Evolutionary conservation across 108 stramenopile genomes (phyloP).

Genomic region (Conticribra weissflogii): DNA sequence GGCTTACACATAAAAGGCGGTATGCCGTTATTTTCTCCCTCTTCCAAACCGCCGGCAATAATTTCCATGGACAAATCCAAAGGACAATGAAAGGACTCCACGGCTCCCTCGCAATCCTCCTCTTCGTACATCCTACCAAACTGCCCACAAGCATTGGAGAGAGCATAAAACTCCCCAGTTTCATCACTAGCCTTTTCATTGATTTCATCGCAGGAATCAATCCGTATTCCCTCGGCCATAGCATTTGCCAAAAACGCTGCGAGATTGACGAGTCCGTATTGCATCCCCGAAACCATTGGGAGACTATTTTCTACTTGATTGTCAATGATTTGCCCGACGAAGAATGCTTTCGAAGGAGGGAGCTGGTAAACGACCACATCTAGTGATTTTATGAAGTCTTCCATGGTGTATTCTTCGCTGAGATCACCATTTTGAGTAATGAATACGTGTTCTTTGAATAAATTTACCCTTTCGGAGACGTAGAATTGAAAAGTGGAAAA

Average conservation of each 20-base stretch:
- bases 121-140: slow-evolving; percentile 22
- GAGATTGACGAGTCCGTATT: slow-evolving; percentile 36
- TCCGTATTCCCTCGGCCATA: slow-evolving; percentile 42
- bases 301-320: no score
- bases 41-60: slow-evolving; percentile 23
- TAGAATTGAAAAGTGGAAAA: slow-evolving; percentile 9
- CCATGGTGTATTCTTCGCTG: slow-evolving; percentile 22
- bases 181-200: slow-evolving; percentile 32
- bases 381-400: slow-evolving; percentile 24
- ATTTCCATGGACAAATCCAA: slow-evolving; percentile 20
- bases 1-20: slow-evolving; percentile 34
- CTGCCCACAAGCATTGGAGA: slow-evolving; percentile 39
- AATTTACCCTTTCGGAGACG: slow-evolving; percentile 9
- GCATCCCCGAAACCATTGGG: slow-evolving; percentile 10
- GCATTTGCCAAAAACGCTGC: slow-evolving; percentile 34
- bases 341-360: slow-evolving; percentile 32
- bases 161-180: slow-evolving; percentile 15
- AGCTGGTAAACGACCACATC: slow-evolving; percentile 27
- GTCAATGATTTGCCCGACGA: slow-evolving; percentile 19
- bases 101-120: slow-evolving; percentile 24
- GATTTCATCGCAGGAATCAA: slow-evolving; percentile 37
- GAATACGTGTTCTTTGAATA: slow-evolving; percentile 15
- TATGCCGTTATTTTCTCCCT: slow-evolving; percentile 3
- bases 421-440: slow-evolving; percentile 22
- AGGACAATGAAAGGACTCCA: slow-evolving; percentile 19